Conservation (phyloP, 352 stramenopile genomes). For the Phytophthora kernoviae region DNA sequence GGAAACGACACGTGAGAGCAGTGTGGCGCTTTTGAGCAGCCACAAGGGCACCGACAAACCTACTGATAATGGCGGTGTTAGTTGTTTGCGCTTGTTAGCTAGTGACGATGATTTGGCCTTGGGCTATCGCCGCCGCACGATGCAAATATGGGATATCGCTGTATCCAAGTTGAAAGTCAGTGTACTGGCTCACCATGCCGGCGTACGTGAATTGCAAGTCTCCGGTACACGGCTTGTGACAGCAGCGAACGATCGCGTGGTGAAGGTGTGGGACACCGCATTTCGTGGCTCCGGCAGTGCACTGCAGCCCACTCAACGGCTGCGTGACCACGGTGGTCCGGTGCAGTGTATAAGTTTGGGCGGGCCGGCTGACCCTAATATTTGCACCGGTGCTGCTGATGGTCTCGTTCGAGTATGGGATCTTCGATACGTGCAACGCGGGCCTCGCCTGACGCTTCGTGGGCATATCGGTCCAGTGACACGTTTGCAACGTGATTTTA, state of each 20-base stretch:
- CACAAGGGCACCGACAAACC: constrained; percentile 30
- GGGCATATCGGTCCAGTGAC: constrained; percentile 62
- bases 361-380: constrained; percentile 73
- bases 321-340: constrained; percentile 67
- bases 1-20: constrained; percentile 70
- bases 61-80: constrained; percentile 39
- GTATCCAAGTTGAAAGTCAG: constrained; percentile 57
- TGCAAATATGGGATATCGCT: constrained; percentile 79
- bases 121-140: constrained; percentile 49
- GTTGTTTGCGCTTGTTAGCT: constrained; percentile 66
- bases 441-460: constrained; percentile 59
- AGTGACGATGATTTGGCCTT: constrained; percentile 67
- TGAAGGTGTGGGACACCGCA: constrained; percentile 80
- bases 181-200: constrained; percentile 59
- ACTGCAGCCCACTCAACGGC: constrained; percentile 52
- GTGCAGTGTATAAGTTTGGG: constrained; percentile 75
- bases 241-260: constrained; percentile 71
- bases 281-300: constrained; percentile 49
- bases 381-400: constrained; percentile 78
- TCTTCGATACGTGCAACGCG: constrained; percentile 73
- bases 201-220: constrained; percentile 70
- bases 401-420: constrained; percentile 85
- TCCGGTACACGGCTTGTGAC: constrained; percentile 77
- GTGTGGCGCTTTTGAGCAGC: constrained; percentile 54
- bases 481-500: constrained; percentile 80